Evolutionary conservation across 2,329 filamentous ascomycete genomes (phyloP).

Genomic region (Fusarium chuoi): DNA sequence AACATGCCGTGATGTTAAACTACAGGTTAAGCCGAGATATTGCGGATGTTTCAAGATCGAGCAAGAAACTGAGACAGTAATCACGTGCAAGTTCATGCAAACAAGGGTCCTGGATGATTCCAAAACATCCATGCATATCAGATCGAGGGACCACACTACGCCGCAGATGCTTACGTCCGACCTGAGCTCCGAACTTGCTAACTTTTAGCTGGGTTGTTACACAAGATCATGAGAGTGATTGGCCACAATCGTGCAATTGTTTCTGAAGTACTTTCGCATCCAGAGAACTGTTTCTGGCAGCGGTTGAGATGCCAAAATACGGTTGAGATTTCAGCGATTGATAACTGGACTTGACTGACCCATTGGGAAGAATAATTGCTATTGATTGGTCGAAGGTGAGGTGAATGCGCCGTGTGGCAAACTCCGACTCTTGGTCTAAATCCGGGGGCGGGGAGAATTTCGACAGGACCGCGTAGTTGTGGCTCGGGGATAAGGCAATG

Average conservation of each 20-base stretch:
- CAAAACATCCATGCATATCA: slow-evolving; percentile 1
- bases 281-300: background rate
- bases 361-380: background rate
- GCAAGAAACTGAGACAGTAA: background rate
- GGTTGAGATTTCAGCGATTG: background rate
- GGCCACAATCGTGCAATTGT: background rate
- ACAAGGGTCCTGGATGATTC: slow-evolving; percentile 1
- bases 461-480: background rate
- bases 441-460: slow-evolving; percentile 34
- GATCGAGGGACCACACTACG: background rate
- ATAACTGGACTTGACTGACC: slow-evolving; percentile 2
- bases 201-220: background rate
- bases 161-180: background rate
- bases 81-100: background rate
- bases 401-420: slow-evolving; percentile 23
- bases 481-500: slow-evolving; percentile 33
- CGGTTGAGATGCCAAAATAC: background rate
- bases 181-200: background rate
- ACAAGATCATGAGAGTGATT: background rate
- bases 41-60: background rate
- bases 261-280: background rate
- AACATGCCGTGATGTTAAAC: background rate
- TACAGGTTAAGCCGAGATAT: background rate
- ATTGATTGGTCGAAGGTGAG: slow-evolving; percentile 28
- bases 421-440: slow-evolving; percentile 39